Conservation (phyloP, 1,284 basidiomycete genomes). For the Malassezia slooffiae region DNA sequence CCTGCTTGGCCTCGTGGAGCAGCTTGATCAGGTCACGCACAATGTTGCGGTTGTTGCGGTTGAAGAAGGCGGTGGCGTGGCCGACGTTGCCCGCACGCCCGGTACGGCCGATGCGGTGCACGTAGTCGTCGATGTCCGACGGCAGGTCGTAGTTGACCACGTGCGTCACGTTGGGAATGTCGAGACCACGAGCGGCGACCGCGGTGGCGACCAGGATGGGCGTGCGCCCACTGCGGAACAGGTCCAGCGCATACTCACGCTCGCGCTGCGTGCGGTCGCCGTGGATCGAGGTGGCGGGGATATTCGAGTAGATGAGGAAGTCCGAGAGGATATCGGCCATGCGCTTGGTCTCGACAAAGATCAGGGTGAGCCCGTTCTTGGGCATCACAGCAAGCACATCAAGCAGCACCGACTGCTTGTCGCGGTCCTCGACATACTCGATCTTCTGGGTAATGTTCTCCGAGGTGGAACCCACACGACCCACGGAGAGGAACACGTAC, state of each 20-base stretch:
- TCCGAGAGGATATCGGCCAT: conserved; percentile 98
- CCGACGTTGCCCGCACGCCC: conserved; percentile 99
- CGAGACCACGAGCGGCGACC: conserved; percentile 94
- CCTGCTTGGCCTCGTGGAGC: conserved; percentile 91
- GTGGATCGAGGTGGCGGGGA: conserved; percentile 89
- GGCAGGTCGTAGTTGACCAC: conserved; percentile 99
- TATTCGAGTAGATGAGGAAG: conserved; percentile 73
- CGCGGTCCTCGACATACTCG: conserved; percentile 93
- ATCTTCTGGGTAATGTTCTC: conserved; percentile 99
- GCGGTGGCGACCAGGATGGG: conserved; percentile 96
- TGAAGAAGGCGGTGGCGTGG: conserved; percentile 58
- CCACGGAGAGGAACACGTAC: conserved; percentile 96
- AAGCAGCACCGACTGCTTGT: conserved; percentile 92
- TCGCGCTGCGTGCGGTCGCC: conserved; percentile 96
- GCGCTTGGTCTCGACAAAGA: conserved; percentile 98
- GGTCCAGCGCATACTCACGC: conserved; percentile 86
- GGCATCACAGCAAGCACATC: conserved; percentile 76
- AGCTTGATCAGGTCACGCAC: conserved; percentile 83
- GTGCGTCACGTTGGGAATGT: conserved; percentile 98
- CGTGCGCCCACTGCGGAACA: conserved; percentile 86
- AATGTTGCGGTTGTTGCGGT: conserved; percentile 56
- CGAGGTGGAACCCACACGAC: conserved; percentile 92
- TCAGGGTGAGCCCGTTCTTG: conserved; percentile 69
- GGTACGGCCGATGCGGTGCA: conserved; percentile 65
- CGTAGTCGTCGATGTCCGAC: conserved; percentile 75